A percentile compares a stretch with the other conserved stretches of the same genome.
Evolutionary conservation across 148 eudicot species (phyloP).

Genomic region (Rhododendron ferrugineum): DNA sequence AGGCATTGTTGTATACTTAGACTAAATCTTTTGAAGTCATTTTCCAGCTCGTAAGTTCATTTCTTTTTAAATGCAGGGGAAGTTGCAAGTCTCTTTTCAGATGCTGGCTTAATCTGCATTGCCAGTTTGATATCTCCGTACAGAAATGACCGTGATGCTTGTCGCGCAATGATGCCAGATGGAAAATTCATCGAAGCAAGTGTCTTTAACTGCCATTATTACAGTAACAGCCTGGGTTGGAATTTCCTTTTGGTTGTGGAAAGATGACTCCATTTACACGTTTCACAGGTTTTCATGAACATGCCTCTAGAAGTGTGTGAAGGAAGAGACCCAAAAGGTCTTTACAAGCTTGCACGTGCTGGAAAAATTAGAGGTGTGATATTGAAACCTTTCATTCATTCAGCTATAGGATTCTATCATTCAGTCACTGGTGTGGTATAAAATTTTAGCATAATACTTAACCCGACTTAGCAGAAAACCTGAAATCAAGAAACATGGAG

Average conservation of each 20-base stretch:
- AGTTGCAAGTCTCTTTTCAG: constrained; percentile 80
- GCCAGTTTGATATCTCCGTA: constrained; percentile 95
- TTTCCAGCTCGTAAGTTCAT: not conserved
- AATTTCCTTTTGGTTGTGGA: constrained; percentile 2
- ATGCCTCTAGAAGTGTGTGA: constrained; percentile 85
- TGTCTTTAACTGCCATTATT: not conserved
- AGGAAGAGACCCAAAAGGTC: constrained; percentile 85
- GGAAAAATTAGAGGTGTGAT: constrained; percentile 82
- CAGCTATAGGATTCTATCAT: not conserved
- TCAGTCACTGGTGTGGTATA: not conserved
- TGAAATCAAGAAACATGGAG: not conserved
- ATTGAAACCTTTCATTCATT: not conserved
- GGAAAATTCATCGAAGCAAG: constrained; percentile 69
- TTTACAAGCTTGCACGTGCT: constrained; percentile 94
- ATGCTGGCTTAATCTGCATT: constrained; percentile 75
- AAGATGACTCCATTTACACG: not conserved
- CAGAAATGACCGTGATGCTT: constrained; percentile 82
- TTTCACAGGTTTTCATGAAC: constrained; percentile 79
- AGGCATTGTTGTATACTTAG: not conserved
- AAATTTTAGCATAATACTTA: not conserved
- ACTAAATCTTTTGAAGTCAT: not conserved
- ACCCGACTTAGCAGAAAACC: not conserved
- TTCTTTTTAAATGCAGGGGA: constrained; percentile 51
- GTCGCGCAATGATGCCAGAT: constrained; percentile 73
- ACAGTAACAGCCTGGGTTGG: not conserved